Base-by-base conservation (phyloP, 73 alveolate species). In the Halteria grandinella region DNA sequence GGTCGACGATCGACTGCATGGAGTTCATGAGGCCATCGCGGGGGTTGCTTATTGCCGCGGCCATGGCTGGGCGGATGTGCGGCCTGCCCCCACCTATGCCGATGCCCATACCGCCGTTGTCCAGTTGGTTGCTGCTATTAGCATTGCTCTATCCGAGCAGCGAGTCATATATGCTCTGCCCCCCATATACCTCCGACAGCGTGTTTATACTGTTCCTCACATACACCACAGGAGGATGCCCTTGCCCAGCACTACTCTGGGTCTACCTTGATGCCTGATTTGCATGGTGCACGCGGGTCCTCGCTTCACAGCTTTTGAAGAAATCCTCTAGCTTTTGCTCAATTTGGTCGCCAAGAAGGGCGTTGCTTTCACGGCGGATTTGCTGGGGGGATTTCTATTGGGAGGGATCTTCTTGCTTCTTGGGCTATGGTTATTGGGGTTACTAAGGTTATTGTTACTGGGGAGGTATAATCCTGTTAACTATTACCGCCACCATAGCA, bases 261-360 rank as follows among this genome's bases (percentile, higher is more conserved):
- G 59, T 25, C n/a, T n/a, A n/a, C n/a, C n/a, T n/a, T n/a, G n/a
- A n/a, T n/a, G n/a, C n/a, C n/a, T n/a, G n/a, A n/a, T n/a, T n/a
- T n/a, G n/a, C n/a, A n/a, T n/a, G n/a, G n/a, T n/a, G n/a, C n/a
- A n/a, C n/a, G n/a, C n/a, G 28, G n/a, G 23, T 7, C 29, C 18
- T 11, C 15, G 10, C 75, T 7, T 58, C 31, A 29, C 54, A 58
- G 6, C 54, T 5, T 33, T 41, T 25, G 66, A 66, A 66, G 52
- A 27, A 66, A 6, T 66, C 80, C 4, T 66, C 58, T 6, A 66
- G 4, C 29, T 39, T 66, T 6, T 66, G 69, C 8, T 66, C 66
- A 10, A 66, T 20, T 1, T 14, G 10, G 29, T 66, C 80, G 32
- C 80, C 80, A 6, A 66, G 11, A 14, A 5, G 27, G n/a, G 80